These are phyloP conservation scores for Cenococcum geophilum DNA, from an alignment of 495 filamentous ascomycete species.

Conservation along the genomic window DNA sequence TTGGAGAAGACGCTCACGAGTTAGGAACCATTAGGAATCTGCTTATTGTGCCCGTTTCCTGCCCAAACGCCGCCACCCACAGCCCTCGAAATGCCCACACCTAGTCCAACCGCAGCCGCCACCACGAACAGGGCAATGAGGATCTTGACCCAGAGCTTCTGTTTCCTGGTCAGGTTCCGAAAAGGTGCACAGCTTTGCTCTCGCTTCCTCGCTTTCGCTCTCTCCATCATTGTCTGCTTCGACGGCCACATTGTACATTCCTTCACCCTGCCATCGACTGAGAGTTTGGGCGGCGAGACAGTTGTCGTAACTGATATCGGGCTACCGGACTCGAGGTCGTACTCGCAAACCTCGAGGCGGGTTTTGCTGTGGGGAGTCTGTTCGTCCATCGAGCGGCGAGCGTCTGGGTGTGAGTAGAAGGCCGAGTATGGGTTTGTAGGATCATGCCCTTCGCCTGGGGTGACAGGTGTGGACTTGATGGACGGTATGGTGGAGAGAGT, in stretches of 20 bases:
- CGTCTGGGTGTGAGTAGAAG: slow-evolving; percentile 53
- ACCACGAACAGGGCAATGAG: slow-evolving; percentile 51
- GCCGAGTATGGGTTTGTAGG: slow-evolving; percentile 47
- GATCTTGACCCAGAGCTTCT: slow-evolving; percentile 48
- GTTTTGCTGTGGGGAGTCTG: slow-evolving; percentile 41
- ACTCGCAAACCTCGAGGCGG: slow-evolving; percentile 33
- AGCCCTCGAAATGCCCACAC: slow-evolving; percentile 55
- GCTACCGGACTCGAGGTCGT: slow-evolving; percentile 35
- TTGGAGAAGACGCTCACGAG: not conserved
- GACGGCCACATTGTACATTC: slow-evolving; percentile 45
- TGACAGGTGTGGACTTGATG: slow-evolving; percentile 1
- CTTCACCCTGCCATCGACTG: slow-evolving; percentile 36
- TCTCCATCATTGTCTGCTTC: slow-evolving; percentile 35
- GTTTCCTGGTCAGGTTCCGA: slow-evolving; percentile 44
- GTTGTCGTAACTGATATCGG: slow-evolving; percentile 25
- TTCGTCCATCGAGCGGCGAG: slow-evolving; percentile 47
- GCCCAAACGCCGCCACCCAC: slow-evolving; percentile 55
- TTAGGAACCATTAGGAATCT: slow-evolving; percentile 14
- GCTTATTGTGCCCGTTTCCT: slow-evolving; percentile 21
- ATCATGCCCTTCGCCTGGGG: slow-evolving; percentile 10
- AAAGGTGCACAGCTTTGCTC: slow-evolving; percentile 40
- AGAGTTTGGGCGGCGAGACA: slow-evolving; percentile 24
- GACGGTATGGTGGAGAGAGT: slow-evolving; percentile 11
- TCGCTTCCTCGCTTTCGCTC: slow-evolving; percentile 29
- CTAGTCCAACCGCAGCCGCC: slow-evolving; percentile 55